phyloP scores from a whole-genome alignment of 179 eudicot genomes.

The Corrigiola litoralis region DNA sequence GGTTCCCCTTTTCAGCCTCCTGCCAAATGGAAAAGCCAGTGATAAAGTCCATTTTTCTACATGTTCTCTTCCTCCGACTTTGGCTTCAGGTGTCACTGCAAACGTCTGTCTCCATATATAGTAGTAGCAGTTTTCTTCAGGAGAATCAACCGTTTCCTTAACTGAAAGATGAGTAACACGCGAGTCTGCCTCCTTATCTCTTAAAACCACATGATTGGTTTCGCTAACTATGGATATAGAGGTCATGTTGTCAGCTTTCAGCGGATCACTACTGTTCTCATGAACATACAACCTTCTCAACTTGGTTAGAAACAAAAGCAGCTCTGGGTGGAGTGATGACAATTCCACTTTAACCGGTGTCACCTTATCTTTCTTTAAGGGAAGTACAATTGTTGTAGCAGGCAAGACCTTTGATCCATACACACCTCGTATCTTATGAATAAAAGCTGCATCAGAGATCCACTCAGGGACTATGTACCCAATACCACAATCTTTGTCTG shows the following conservation, averaged over 20 bases:
- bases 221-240: conserved; percentile 32
- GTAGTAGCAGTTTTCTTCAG: conserved; percentile 23
- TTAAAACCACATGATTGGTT: conserved; percentile 10
- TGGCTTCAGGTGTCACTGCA: conserved; percentile 23
- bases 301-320: conserved; percentile 37
- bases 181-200: conserved; percentile 23
- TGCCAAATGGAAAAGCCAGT: conserved; percentile 38
- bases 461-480: conserved; percentile 41
- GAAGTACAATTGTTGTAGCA: conserved; percentile 35
- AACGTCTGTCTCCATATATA: conserved; percentile 35
- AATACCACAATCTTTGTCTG: conserved; percentile 25
- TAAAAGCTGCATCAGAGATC: conserved; percentile 15
- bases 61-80: conserved; percentile 27
- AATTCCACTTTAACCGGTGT: conserved; percentile 29
- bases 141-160: not conserved
- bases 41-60: conserved; percentile 29
- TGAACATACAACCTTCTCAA: conserved; percentile 27
- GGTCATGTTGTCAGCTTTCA: not conserved
- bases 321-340: conserved; percentile 32
- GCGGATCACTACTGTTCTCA: not conserved
- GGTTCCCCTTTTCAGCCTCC: conserved; percentile 24
- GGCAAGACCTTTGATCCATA: conserved; percentile 35
- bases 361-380: conserved; percentile 33
- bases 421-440: conserved; percentile 22
- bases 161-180: conserved; percentile 24